A percentile compares a stretch with the other conserved stretches of the same genome.
Evolutionary conservation across 208 protist genomes (phyloP).

Genomic region (Acanthamoeba royreba): DNA sequence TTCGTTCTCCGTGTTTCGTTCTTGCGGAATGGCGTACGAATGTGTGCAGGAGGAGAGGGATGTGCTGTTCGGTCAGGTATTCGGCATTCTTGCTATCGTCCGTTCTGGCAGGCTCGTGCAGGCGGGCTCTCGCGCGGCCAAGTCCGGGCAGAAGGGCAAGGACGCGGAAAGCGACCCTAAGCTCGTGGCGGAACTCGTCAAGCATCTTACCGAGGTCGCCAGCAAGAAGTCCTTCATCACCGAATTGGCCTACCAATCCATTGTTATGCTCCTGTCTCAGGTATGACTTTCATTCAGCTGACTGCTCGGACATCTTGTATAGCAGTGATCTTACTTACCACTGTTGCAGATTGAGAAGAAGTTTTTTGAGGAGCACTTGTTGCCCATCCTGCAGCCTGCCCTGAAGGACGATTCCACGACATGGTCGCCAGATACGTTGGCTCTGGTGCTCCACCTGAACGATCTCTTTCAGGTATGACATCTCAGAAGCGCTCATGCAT

Average conservation of each 20-base stretch:
- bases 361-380: conserved; percentile 39
- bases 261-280: conserved; percentile 23
- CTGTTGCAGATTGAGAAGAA: conserved; percentile 32
- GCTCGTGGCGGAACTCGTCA: background rate
- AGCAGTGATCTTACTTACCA: background rate
- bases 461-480: background rate
- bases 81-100: conserved; percentile 33
- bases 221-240: conserved; percentile 40
- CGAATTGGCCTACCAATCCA: background rate
- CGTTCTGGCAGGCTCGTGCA: conserved; percentile 40
- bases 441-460: background rate
- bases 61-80: conserved; percentile 1
- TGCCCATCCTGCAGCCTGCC: background rate
- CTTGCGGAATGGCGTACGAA: background rate
- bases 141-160: background rate
- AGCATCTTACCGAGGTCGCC: background rate
- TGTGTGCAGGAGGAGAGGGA: conserved; percentile 32
- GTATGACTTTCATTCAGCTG: background rate
- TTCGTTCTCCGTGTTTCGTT: background rate
- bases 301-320: too few relatives aligned
- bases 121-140: background rate
- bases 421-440: conserved; percentile 15
- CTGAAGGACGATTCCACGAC: background rate
- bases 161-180: background rate
- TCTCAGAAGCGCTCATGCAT: too few relatives aligned